Evolutionary conservation across 2,329 filamentous ascomycete genomes (phyloP).

Genomic region (Hirsutella minnesotensis): DNA sequence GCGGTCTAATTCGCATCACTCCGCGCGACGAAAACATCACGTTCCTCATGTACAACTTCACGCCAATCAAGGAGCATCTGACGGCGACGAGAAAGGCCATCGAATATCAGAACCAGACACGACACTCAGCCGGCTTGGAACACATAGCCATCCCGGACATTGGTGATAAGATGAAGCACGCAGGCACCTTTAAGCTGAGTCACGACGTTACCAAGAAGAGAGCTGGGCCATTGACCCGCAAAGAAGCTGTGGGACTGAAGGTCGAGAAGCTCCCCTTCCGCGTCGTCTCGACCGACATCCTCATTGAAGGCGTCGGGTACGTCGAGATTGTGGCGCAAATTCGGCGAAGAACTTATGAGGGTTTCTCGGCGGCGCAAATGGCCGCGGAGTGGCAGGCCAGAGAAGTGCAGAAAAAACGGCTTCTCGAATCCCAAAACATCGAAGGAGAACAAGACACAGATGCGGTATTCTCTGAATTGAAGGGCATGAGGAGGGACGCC

Average conservation of each 20-base stretch:
- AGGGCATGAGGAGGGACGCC: neutral
- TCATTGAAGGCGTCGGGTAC: constrained; percentile 91
- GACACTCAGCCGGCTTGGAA: constrained; percentile 42
- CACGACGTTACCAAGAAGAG: constrained; percentile 77
- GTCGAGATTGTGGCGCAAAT: constrained; percentile 79
- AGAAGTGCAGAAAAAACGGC: neutral
- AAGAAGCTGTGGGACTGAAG: constrained; percentile 48
- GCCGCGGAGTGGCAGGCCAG: constrained; percentile 6
- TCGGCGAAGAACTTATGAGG: constrained; percentile 37
- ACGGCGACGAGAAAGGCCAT: constrained; percentile 73
- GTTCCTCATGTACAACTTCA: constrained; percentile 78
- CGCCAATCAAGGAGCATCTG: constrained; percentile 63
- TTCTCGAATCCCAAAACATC: neutral
- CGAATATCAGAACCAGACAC: constrained; percentile 54
- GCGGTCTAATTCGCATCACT: constrained; percentile 76
- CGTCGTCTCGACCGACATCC: constrained; percentile 68
- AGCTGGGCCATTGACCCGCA: constrained; percentile 59
- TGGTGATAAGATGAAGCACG: constrained; percentile 49
- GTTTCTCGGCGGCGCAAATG: neutral
- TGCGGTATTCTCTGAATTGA: too few relatives aligned
- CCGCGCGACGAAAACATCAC: constrained; percentile 49
- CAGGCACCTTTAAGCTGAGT: constrained; percentile 62
- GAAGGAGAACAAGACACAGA: constrained; percentile 1
- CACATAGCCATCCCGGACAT: constrained; percentile 51
- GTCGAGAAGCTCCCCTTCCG: constrained; percentile 65